These are phyloP conservation scores for Trichosanthes cucumerina DNA, from an alignment of 306 rosid genomes.

Conservation along the genomic window DNA sequence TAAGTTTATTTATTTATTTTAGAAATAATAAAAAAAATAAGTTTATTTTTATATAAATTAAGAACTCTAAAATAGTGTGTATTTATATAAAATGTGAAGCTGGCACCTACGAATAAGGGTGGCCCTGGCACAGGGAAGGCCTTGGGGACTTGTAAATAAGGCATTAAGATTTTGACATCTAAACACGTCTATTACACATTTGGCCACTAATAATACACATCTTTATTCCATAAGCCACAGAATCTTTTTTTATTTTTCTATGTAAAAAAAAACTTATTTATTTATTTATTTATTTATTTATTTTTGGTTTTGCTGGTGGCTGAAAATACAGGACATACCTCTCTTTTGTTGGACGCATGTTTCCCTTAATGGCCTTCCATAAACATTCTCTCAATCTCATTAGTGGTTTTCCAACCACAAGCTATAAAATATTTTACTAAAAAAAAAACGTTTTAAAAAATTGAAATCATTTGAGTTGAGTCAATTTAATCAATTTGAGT, in stretches of 20 bases:
- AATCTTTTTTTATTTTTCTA: neutral
- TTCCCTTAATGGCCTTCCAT: neutral
- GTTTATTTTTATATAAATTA: too few species aligned
- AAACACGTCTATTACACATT: neutral
- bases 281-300: neutral
- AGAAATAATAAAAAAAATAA: too few species aligned
- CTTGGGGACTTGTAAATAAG: neutral
- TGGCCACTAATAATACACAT: neutral
- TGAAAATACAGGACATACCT: neutral
- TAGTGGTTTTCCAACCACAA: neutral
- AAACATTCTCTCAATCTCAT: neutral
- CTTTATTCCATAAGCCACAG: neutral
- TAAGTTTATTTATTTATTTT: too few species aligned
- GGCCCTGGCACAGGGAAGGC: neutral
- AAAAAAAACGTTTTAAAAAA: neutral
- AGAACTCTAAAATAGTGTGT: neutral
- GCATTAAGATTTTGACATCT: neutral
- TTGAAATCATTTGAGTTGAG: too few species aligned
- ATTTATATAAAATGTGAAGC: neutral
- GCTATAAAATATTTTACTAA: neutral
- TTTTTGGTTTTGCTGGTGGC: neutral
- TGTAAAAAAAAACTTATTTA: neutral
- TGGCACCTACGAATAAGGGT: neutral
- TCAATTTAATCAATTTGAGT: too few species aligned
- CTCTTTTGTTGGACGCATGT: neutral